These are phyloP conservation scores for Penicillium sp. DNA, from an alignment of 2,329 filamentous ascomycete species.

Conservation along the genomic window DNA sequence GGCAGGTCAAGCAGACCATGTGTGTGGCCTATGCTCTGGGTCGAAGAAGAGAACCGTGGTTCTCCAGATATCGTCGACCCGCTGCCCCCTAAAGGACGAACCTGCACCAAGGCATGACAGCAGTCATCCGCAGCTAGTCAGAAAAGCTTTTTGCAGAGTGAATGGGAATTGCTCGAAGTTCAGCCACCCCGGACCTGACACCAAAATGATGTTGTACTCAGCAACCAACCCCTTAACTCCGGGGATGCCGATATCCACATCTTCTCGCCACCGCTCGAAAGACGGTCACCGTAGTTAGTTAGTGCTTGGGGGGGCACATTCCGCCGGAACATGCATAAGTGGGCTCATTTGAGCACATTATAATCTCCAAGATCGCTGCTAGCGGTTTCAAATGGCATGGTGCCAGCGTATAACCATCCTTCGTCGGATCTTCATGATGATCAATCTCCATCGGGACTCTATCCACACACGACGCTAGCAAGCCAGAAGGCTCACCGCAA, in stretches of 20 bases:
- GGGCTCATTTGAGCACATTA: neutral
- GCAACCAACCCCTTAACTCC: neutral
- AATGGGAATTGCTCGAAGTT: neutral
- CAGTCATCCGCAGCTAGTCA: neutral
- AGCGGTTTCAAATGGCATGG: constrained; percentile 12
- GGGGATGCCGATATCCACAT: neutral
- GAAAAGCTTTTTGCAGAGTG: neutral
- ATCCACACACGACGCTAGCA: constrained; percentile 9
- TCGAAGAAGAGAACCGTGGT: constrained; percentile 8
- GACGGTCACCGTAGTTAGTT: neutral
- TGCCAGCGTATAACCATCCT: constrained; percentile 9
- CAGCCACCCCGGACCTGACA: neutral
- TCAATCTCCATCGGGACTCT: constrained; percentile 4
- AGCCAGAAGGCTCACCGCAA: neutral
- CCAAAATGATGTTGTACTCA: neutral
- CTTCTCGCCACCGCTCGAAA: neutral
- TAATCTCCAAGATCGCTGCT: constrained; percentile 22
- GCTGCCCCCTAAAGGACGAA: neutral
- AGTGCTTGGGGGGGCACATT: constrained; percentile 15
- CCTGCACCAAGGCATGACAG: neutral
- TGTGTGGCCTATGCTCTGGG: neutral
- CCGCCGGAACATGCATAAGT: neutral
- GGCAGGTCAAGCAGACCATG: constrained; percentile 16
- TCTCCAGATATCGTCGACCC: neutral
- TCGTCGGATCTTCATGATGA: constrained; percentile 4